Base-by-base conservation (phyloP, 805 yeast species). In the Kockiozyma suomiensis region DNA sequence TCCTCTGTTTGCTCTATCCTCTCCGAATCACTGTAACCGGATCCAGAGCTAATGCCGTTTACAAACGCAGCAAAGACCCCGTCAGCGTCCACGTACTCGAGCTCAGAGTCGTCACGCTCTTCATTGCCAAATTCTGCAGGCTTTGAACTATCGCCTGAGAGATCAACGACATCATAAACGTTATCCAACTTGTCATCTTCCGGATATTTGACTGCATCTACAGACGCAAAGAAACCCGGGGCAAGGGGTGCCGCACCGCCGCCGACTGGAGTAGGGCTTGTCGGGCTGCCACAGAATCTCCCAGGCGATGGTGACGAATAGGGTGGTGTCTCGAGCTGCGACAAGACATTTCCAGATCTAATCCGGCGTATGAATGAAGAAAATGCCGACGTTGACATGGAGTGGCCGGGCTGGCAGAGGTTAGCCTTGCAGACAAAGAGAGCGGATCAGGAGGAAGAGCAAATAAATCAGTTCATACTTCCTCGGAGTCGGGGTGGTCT, bases 11-110 rank as follows among this genome's bases (percentile, higher is more conserved):
- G 19, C 38, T 17, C 17, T 1, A 19, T 13, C 28, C 19, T 21
- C 33, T 8, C 28, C 12, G 23, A 38, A 3, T 38, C 42, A 30
- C 13, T 10, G 10, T 6, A 17, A 17, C 33, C 51, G 5, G 33
- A 13, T 5, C 33, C 51, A 3, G 51, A 33, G 19, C 42, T 42
- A 19, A n/a, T n/a, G n/a, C n/a, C n/a, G n/a, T 43, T 32, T 30
- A 52, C 48, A 33, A 52, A 52, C 35, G 32, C 56, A n/a, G 56
- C 56, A 25, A 52, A 52, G 2, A 40, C 43, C 25, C 23, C 40
- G 23, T 52, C 56, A n/a, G 50, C 56, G 19, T 52, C 56, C 8
- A 17, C 41, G 5, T 40, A 19, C 17, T 38, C 50, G 3, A 33
- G 17, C 15, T 32, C 17, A 5, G 21, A 21, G 23, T 15, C 8